phyloP scores from a whole-genome alignment of 768 basidiomycete species.

The Tulasnella sp. region DNA sequence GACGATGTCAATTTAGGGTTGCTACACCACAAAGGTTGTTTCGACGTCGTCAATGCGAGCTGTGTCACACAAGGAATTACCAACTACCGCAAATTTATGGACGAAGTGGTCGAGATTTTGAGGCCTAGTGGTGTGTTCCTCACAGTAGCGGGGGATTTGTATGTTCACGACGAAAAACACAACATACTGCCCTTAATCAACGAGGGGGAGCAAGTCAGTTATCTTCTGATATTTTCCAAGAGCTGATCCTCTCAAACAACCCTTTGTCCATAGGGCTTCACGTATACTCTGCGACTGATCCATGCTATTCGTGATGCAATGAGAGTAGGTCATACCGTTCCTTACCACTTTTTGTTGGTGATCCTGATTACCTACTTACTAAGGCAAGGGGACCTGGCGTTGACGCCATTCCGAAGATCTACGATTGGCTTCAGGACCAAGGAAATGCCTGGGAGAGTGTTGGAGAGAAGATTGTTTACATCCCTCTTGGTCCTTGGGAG shows the following conservation, averaged over 20 bases:
- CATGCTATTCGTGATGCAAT: neutral
- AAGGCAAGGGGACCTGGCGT: neutral
- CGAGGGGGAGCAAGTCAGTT: conserved; percentile 3
- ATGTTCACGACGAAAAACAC: conserved; percentile 12
- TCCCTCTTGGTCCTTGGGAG: conserved; percentile 32
- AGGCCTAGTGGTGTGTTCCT: conserved; percentile 30
- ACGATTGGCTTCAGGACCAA: conserved; percentile 2
- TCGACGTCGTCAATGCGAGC: conserved; percentile 14
- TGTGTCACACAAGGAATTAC: neutral
- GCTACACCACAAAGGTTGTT: neutral
- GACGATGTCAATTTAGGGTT: conserved; percentile 20
- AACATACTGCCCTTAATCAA: neutral
- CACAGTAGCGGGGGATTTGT: conserved; percentile 6
- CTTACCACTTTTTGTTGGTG: neutral
- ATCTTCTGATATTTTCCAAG: neutral
- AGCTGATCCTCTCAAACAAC: neutral
- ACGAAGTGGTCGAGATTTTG: neutral
- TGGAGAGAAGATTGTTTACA: conserved; percentile 22
- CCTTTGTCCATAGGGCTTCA: neutral
- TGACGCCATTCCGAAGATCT: neutral
- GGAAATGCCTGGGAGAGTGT: neutral
- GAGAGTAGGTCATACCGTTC: neutral
- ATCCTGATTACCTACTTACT: neutral
- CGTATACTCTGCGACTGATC: neutral
- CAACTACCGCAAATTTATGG: conserved; percentile 1